Evolutionary conservation across 140 eudicot species (phyloP).

Genomic region (Stevia rebaudiana): DNA sequence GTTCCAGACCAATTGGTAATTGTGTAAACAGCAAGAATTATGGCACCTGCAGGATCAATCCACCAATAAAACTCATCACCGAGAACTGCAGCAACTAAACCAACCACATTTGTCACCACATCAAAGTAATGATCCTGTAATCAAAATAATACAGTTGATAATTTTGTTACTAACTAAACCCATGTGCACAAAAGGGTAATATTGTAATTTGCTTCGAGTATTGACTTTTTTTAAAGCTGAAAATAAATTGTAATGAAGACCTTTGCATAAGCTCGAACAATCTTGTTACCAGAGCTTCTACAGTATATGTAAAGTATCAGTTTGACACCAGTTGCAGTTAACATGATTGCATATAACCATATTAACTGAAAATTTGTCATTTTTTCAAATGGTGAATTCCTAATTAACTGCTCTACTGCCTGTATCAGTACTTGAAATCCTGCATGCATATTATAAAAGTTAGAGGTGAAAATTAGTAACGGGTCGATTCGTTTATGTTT

Average conservation of each 20-base stretch:
- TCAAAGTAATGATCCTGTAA: slow-evolving; percentile 89
- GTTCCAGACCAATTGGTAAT: slow-evolving; percentile 89
- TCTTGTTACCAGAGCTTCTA: slow-evolving; percentile 58
- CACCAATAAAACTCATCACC: slow-evolving; percentile 92
- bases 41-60: slow-evolving; percentile 96
- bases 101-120: slow-evolving; percentile 91
- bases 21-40: slow-evolving; percentile 79
- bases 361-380: slow-evolving; percentile 38
- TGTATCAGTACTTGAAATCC: slow-evolving; percentile 90
- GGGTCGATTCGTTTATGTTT: not conserved
- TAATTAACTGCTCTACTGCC: slow-evolving; percentile 68
- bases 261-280: slow-evolving; percentile 96
- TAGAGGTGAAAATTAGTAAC: not conserved
- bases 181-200: not conserved
- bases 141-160: not conserved
- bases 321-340: slow-evolving; percentile 57
- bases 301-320: slow-evolving; percentile 55
- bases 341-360: slow-evolving; percentile 58
- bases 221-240: not conserved
- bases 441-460: slow-evolving; percentile 12
- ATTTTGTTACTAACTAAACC: not conserved
- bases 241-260: slow-evolving; percentile 22
- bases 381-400: slow-evolving; percentile 44
- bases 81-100: slow-evolving; percentile 84
- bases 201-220: not conserved